Base-by-base conservation (phyloP, 1,284 basidiomycete genomes). In the Kalmanozyma brasiliensis region DNA sequence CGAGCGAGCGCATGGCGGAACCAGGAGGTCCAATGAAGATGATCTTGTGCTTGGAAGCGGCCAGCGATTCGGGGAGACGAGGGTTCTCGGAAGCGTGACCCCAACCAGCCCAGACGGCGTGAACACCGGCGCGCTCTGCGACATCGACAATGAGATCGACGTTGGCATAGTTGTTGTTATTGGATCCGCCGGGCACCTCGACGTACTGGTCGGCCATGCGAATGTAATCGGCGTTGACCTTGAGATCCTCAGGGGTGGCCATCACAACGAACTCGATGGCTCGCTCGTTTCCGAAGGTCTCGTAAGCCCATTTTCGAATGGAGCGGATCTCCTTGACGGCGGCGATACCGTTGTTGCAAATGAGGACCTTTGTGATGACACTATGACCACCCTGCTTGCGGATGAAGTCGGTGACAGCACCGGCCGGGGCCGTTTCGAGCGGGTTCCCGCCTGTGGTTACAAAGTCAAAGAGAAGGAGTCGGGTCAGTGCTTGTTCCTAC, bases 81-180 rank as follows among this genome's bases (percentile, higher is more conserved):
- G 96, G 96, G 84, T 99, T 99, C 84, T 99, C 96, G 3, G 96
- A 98, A 9, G 96, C 96, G 83, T 99, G 96, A 51, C 96, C 96
- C 96, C 96, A 99, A 60, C 96, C 96, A 41, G 96, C 96, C 96
- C 96, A 99, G 33, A 99, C 96, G 45, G 96, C 96, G 83, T 99
- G 95, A 2, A 98, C 96, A 43, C 94, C 94, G 29, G 93, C 88
- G 70, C 96, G 90, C 85, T 99, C 94, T 40, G 96, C 96, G 61
- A 99, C 89, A 81, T 99, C 96, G 68, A 98, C 92, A 79, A 99
- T 98, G 78, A 98, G 90, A 83, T 99, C 96, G 77, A 99, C 96
- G 83, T 99, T 99, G 77, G 96, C 96, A 83, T 98, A 98, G 85
- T 99, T 99, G 87, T 99, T 96, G 87, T 98, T 98, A 84, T 99